Percentiles rank a stretch among this genome's conserved stretches.
Evolutionary conservation across 1,139 yeast species (phyloP).

Genomic region (Keqinozyma sinolaborantium): DNA sequence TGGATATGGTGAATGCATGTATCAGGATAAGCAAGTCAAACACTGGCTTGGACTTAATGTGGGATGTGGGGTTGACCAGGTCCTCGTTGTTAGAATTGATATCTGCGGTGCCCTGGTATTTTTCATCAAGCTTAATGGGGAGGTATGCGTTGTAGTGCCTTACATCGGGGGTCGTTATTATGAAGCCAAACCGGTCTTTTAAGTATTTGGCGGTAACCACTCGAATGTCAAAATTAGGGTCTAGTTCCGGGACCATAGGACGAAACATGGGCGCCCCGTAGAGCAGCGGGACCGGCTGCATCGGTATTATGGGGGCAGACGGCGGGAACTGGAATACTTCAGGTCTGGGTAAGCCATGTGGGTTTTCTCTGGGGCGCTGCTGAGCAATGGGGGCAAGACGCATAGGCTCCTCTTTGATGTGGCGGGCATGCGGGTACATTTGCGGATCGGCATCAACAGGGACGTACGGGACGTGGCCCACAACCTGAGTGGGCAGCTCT

Average conservation of each 20-base stretch:
- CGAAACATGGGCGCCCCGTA: slow-evolving; percentile 3
- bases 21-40: slow-evolving; percentile 21
- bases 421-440: too few relatives aligned
- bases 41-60: slow-evolving; percentile 1
- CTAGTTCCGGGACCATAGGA: slow-evolving; percentile 1
- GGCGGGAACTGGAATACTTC: too few relatives aligned
- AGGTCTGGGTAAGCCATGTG: too few relatives aligned
- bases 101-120: slow-evolving; percentile 1
- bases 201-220: slow-evolving; percentile 20
- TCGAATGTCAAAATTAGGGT: slow-evolving; percentile 4
- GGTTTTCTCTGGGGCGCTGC: too few relatives aligned
- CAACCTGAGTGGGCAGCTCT: too few relatives aligned
- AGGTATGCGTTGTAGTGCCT: not conserved
- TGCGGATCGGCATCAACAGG: too few relatives aligned
- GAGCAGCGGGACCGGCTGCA: slow-evolving; percentile 2
- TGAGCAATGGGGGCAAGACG: too few relatives aligned
- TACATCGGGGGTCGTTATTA: slow-evolving; percentile 13
- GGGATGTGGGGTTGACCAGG: slow-evolving; percentile 2
- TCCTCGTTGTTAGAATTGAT: not conserved
- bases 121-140: not conserved
- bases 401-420: too few relatives aligned
- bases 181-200: slow-evolving; percentile 22
- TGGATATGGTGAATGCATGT: slow-evolving; percentile 32
- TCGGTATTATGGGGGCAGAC: too few relatives aligned
- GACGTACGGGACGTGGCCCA: too few relatives aligned